Evolutionary conservation across 768 basidiomycete species (phyloP).

Genomic region (Pleurotus cornucopiae): DNA sequence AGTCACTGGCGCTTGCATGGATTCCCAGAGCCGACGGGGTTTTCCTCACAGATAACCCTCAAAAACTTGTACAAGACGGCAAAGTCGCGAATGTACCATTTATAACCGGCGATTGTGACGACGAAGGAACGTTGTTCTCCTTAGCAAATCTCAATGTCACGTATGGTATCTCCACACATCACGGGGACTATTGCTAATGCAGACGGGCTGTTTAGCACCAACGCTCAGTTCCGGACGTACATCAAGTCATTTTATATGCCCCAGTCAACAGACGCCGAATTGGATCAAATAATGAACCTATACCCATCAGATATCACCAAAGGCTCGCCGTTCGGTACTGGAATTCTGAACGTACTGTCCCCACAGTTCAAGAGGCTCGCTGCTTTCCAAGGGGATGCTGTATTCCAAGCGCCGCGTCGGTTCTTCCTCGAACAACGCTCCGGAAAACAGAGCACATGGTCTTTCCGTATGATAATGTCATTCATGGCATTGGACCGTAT

Average conservation of each 20-base stretch:
- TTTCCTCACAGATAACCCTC: slow-evolving; percentile 42
- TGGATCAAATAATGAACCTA: slow-evolving; percentile 23
- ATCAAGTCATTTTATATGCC: slow-evolving; percentile 22
- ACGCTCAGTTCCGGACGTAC: slow-evolving; percentile 20
- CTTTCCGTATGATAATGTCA: slow-evolving; percentile 28
- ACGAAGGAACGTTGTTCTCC: slow-evolving; percentile 35
- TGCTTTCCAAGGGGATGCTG: slow-evolving; percentile 44
- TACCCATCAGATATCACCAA: slow-evolving; percentile 36
- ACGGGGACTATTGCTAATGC: neutral
- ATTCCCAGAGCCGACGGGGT: slow-evolving; percentile 45
- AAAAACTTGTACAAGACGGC: slow-evolving; percentile 36
- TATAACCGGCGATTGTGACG: slow-evolving; percentile 33
- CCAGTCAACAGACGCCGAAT: slow-evolving; percentile 20
- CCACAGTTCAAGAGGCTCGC: slow-evolving; percentile 50
- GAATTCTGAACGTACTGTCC: slow-evolving; percentile 34
- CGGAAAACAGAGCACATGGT: slow-evolving; percentile 34
- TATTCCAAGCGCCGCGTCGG: slow-evolving; percentile 46
- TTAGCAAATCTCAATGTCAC: slow-evolving; percentile 22
- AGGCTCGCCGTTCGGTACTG: slow-evolving; percentile 54
- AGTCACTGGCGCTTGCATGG: slow-evolving; percentile 46
- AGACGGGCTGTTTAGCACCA: slow-evolving; percentile 14
- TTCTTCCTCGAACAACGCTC: slow-evolving; percentile 36
- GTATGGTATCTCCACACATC: slow-evolving; percentile 11
- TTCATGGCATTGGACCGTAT: neutral
- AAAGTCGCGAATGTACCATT: slow-evolving; percentile 45